These are phyloP conservation scores for Alternaria metachromatica DNA, from an alignment of 2,329 filamentous ascomycete genomes.

Conservation along the genomic window DNA sequence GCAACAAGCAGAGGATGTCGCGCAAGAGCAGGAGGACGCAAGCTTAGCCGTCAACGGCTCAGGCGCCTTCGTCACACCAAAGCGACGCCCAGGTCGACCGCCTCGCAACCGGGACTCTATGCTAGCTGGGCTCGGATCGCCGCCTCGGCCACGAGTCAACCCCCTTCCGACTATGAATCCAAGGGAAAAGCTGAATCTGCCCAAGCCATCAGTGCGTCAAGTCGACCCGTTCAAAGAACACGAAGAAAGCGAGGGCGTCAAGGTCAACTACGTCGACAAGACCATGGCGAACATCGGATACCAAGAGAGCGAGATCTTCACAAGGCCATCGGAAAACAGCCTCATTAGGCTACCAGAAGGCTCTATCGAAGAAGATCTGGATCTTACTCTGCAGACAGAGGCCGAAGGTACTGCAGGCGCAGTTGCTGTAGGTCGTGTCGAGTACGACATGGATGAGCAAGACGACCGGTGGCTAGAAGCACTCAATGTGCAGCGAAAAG, in stretches of 20 bases:
- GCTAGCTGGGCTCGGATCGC: slow-evolving; percentile 65
- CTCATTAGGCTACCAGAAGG: slow-evolving; percentile 70
- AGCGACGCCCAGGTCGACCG: slow-evolving; percentile 69
- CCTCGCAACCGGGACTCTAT: slow-evolving; percentile 68
- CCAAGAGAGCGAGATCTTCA: slow-evolving; percentile 90
- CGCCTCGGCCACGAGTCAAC: slow-evolving; percentile 69
- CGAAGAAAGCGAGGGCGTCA: slow-evolving; percentile 83
- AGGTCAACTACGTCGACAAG: slow-evolving; percentile 91
- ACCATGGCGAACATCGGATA: slow-evolving; percentile 96
- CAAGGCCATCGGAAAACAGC: slow-evolving; percentile 72
- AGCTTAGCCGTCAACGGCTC: slow-evolving; percentile 20
- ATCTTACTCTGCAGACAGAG: slow-evolving; percentile 64
- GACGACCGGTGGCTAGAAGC: slow-evolving; percentile 94
- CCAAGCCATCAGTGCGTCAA: slow-evolving; percentile 75
- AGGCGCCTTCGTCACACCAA: slow-evolving; percentile 48
- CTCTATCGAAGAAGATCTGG: slow-evolving; percentile 68
- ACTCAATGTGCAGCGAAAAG: slow-evolving; percentile 78
- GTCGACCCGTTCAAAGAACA: slow-evolving; percentile 81
- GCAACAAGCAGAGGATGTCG: slow-evolving; percentile 38
- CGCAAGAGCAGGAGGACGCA: slow-evolving; percentile 23
- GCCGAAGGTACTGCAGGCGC: slow-evolving; percentile 63
- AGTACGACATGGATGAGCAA: slow-evolving; percentile 99
- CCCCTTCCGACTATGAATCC: slow-evolving; percentile 80
- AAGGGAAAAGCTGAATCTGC: slow-evolving; percentile 79
- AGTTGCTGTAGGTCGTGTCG: slow-evolving; percentile 74